phyloP scores from a whole-genome alignment of 2,329 filamentous ascomycete genomes.

The Fusarium veterinarium region DNA sequence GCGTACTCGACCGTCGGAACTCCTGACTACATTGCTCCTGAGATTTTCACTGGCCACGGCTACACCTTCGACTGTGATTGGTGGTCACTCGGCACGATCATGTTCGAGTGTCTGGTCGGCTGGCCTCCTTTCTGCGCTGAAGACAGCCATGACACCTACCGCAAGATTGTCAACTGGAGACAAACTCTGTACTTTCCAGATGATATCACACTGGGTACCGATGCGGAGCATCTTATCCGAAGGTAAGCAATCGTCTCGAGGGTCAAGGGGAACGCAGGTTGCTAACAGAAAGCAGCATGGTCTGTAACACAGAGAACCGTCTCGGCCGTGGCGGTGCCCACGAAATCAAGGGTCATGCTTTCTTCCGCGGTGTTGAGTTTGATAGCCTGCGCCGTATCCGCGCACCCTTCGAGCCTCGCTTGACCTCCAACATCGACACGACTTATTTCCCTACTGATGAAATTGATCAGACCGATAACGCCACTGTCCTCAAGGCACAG shows the following conservation, averaged over 20 bases:
- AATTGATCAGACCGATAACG: conserved; percentile 96
- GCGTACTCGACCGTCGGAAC: conserved; percentile 98
- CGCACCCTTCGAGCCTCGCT: conserved; percentile 93
- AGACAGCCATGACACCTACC: conserved; percentile 96
- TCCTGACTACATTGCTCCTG: conserved; percentile 97
- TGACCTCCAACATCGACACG: conserved; percentile 93
- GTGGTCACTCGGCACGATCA: conserved; percentile 99
- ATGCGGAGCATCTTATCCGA: conserved; percentile 92
- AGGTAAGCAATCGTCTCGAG: conserved; percentile 67
- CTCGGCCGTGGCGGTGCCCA: conserved; percentile 87
- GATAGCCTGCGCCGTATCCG: conserved; percentile 91
- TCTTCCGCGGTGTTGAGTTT: conserved; percentile 98
- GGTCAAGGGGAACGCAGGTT: neutral
- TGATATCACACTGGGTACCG: conserved; percentile 86
- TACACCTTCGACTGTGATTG: conserved; percentile 98
- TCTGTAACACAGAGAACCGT: conserved; percentile 93
- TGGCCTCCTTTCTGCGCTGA: conserved; percentile 99
- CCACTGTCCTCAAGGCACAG: conserved; percentile 85
- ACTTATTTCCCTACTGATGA: conserved; percentile 99
- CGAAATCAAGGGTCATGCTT: conserved; percentile 93
- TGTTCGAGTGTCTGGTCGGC: conserved; percentile 98
- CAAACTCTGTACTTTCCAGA: conserved; percentile 96
- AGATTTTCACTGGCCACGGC: conserved; percentile 96
- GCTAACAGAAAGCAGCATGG: conserved; percentile 69
- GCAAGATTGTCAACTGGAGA: conserved; percentile 99